These are phyloP conservation scores for Triticum monococcum DNA, from an alignment of 176 grass and related monocot species.

Conservation along the genomic window DNA sequence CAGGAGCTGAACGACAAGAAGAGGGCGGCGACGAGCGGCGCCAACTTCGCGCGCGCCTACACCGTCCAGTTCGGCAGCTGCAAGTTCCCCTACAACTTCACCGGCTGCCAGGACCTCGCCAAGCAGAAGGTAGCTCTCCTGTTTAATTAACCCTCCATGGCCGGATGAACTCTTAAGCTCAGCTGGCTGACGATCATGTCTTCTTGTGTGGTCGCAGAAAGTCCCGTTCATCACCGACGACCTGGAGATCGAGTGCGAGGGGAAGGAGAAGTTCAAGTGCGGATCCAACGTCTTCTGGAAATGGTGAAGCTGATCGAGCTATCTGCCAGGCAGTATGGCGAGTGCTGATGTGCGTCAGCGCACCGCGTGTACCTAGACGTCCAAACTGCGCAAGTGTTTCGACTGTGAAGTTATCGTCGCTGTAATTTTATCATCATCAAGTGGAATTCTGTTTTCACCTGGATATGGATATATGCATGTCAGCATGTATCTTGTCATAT, in stretches of 20 bases:
- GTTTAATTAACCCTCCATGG: neutral
- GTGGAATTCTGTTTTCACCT: neutral
- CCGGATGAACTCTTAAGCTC: neutral
- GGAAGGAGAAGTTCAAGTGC: constrained; percentile 99
- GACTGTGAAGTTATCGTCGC: constrained; percentile 5
- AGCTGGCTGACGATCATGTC: neutral
- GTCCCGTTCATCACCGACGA: constrained; percentile 90
- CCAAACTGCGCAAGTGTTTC: neutral
- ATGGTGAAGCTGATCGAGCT: constrained; percentile 48
- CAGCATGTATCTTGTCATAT: neutral
- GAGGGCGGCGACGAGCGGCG: constrained; percentile 74
- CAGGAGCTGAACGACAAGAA: constrained; percentile 98
- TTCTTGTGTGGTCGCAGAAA: constrained; percentile 56
- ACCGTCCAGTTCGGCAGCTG: constrained; percentile 89
- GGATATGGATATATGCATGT: neutral
- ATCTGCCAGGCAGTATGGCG: neutral
- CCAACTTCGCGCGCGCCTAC: constrained; percentile 91
- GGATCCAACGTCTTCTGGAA: constrained; percentile 99
- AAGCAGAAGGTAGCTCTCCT: constrained; percentile 75
- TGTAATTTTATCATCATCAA: constrained; percentile 21
- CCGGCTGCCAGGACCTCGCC: constrained; percentile 95
- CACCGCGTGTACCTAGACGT: constrained; percentile 30
- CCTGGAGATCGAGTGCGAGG: constrained; percentile 93
- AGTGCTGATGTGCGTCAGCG: neutral
- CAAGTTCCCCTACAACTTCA: constrained; percentile 97